Conservation (phyloP, 768 basidiomycete species). For the Pleurotus sapidus region DNA sequence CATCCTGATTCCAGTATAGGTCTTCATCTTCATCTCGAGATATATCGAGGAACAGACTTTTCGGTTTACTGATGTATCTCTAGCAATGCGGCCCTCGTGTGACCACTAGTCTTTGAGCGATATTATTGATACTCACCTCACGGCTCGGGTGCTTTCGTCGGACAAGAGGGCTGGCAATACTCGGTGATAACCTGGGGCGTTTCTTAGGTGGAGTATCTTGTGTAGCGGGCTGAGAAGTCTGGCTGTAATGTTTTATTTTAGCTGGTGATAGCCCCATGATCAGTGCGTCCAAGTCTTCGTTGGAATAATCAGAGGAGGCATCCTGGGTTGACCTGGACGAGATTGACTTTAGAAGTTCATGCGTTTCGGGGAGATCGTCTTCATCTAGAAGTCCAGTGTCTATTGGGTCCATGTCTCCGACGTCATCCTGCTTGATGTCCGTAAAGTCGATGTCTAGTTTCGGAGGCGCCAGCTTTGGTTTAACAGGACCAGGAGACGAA, state of each 20-base stretch:
- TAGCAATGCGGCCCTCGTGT: too few relatives aligned
- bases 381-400: constrained; percentile 29
- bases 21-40: background rate
- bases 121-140: background rate
- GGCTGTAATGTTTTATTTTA: constrained; percentile 5
- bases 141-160: background rate
- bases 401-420: constrained; percentile 17
- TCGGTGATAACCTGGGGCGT: background rate
- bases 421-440: constrained; percentile 27
- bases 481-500: constrained; percentile 13
- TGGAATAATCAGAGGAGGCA: constrained; percentile 31
- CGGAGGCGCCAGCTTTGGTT: constrained; percentile 15
- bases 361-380: constrained; percentile 42
- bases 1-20: background rate
- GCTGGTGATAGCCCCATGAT: constrained; percentile 34
- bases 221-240: background rate
- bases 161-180: background rate
- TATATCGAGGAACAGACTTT: background rate
- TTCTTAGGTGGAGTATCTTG: constrained; percentile 5
- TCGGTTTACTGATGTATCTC: too few relatives aligned
- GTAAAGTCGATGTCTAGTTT: constrained; percentile 53
- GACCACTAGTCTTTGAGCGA: too few relatives aligned
- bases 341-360: constrained; percentile 23
- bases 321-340: background rate
- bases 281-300: constrained; percentile 41